These are phyloP conservation scores for Leucocoprinus sp. DNA, from an alignment of 768 basidiomycete species.

Conservation along the genomic window DNA sequence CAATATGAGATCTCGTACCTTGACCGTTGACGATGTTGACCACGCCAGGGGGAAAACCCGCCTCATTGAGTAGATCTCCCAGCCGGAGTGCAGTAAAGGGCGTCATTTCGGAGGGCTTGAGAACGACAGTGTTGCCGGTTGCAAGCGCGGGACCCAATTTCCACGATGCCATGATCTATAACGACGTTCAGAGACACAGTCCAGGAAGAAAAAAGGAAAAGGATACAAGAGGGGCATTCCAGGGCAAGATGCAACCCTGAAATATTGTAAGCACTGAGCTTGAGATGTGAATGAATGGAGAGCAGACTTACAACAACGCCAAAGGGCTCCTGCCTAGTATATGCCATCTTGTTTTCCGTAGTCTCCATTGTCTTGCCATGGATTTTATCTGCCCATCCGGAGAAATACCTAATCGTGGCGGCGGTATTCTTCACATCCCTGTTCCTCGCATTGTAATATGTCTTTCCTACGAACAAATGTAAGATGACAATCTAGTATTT, in stretches of 20 bases:
- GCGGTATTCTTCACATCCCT: constrained; percentile 43
- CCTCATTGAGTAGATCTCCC: constrained; percentile 49
- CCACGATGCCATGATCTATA: constrained; percentile 47
- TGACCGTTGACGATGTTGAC: constrained; percentile 67
- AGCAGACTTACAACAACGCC: constrained; percentile 33
- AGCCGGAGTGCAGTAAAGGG: constrained; percentile 56
- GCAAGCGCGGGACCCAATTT: constrained; percentile 74
- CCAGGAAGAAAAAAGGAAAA: too few relatives aligned
- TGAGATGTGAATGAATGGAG: too few relatives aligned
- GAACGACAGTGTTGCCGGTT: constrained; percentile 62
- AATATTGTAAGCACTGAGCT: too few relatives aligned
- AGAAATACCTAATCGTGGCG: constrained; percentile 64
- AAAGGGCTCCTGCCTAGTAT: constrained; percentile 62
- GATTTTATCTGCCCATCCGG: constrained; percentile 87
- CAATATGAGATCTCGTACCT: constrained; percentile 26
- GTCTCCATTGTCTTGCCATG: constrained; percentile 72
- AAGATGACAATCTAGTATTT: neutral
- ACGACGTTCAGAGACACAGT: neutral
- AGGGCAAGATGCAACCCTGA: constrained; percentile 52
- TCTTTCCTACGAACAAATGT: constrained; percentile 36
- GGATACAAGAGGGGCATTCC: constrained; percentile 39
- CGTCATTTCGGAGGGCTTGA: constrained; percentile 76
- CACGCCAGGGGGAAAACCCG: constrained; percentile 71
- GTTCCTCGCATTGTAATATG: constrained; percentile 39
- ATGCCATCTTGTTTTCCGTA: constrained; percentile 46